phyloP scores from a whole-genome alignment of 2,329 filamentous ascomycete genomes.

The Orbilia oligospora region DNA sequence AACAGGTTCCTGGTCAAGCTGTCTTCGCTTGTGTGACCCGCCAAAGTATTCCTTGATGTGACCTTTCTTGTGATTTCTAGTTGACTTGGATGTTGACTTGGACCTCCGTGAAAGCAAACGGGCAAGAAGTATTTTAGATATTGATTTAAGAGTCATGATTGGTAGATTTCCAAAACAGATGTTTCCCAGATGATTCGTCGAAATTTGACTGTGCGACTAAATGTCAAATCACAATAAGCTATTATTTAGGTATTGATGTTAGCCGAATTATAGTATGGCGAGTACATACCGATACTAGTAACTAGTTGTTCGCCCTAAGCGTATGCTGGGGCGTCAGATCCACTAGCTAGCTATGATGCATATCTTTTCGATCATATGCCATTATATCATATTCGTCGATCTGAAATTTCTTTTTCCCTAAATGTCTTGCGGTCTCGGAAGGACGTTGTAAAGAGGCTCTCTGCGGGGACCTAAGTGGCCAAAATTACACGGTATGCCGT shows the following conservation, averaged over 20 bases:
- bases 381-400: neutral
- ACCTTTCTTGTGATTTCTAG: neutral
- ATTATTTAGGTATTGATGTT: no score
- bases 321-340: neutral
- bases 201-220: no score
- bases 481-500: no score
- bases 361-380: neutral
- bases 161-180: neutral
- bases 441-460: no score
- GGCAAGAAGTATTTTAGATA: neutral
- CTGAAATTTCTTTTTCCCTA: no score
- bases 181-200: no score
- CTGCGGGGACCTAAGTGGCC: no score
- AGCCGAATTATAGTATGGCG: no score
- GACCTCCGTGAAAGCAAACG: neutral
- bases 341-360: neutral
- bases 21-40: neutral
- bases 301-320: no score
- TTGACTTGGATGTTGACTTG: neutral
- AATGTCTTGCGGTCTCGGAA: no score
- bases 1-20: neutral
- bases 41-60: neutral
- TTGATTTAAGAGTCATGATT: conserved; percentile 1
- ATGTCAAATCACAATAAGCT: no score
- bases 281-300: no score